Evolutionary conservation across 164 flowering plant species (phyloP).

Genomic region (Hamamelis virginiana): DNA sequence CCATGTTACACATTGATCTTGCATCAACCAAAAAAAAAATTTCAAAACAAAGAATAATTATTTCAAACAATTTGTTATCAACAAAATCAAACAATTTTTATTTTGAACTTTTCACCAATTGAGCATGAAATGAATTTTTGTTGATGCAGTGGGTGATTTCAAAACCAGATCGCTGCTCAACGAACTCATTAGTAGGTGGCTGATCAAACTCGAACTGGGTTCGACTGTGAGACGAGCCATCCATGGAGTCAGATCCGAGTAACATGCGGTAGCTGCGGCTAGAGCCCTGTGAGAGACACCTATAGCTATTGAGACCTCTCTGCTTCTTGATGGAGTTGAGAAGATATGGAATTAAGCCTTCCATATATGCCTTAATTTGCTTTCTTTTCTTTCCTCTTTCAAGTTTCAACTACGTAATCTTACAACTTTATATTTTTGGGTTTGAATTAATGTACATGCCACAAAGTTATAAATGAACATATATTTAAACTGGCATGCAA

Average conservation of each 20-base stretch:
- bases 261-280: constrained; percentile 19
- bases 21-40: too few species aligned
- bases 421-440: too few species aligned
- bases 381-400: too few species aligned
- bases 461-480: too few species aligned
- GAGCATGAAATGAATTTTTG: not conserved
- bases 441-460: too few species aligned
- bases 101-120: too few species aligned
- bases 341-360: constrained; percentile 32
- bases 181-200: not conserved
- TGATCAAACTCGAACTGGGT: constrained; percentile 18
- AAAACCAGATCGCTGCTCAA: not conserved
- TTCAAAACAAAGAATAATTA: too few species aligned
- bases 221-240: constrained; percentile 17
- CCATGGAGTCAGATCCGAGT: constrained; percentile 5
- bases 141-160: not conserved
- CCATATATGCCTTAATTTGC: constrained; percentile 13
- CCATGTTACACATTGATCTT: too few species aligned
- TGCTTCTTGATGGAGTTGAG: constrained; percentile 23
- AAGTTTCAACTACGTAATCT: too few species aligned
- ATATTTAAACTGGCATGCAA: too few species aligned
- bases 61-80: too few species aligned
- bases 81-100: not conserved
- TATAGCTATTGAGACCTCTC: constrained; percentile 9
- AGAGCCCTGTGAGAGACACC: constrained; percentile 18